Evolutionary conservation across 768 basidiomycete genomes (phyloP).

Genomic region (Lepiota brunneoincarnata): DNA sequence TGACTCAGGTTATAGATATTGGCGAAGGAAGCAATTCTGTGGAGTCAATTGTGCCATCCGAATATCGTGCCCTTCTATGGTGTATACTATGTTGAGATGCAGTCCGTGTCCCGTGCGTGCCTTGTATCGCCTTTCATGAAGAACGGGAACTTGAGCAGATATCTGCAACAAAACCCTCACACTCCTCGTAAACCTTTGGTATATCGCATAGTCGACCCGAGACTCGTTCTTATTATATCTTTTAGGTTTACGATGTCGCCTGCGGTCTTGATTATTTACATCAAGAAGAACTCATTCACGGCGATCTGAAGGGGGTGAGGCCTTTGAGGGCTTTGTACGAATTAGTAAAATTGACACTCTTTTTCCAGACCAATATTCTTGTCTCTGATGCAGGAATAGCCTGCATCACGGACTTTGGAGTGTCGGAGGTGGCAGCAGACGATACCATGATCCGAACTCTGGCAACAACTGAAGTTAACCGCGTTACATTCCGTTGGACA

Average conservation of each 20-base stretch:
- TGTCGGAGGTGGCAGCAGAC: slow-evolving; percentile 10
- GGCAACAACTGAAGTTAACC: background rate
- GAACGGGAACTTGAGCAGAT: slow-evolving; percentile 8
- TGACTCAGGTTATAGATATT: background rate
- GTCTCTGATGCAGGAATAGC: slow-evolving; percentile 10
- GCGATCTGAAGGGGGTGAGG: slow-evolving; percentile 20
- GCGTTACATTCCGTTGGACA: slow-evolving; percentile 16
- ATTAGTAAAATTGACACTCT: background rate
- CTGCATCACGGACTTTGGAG: slow-evolving; percentile 19
- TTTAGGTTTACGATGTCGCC: slow-evolving; percentile 14
- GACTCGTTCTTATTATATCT: too few species aligned
- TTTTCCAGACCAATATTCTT: slow-evolving; percentile 18
- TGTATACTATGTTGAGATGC: background rate
- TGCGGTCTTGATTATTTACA: slow-evolving; percentile 16
- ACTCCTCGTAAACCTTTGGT: background rate
- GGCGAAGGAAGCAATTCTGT: slow-evolving; percentile 9
- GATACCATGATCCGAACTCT: slow-evolving; percentile 6
- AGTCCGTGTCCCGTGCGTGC: background rate
- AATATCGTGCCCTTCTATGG: slow-evolving; percentile 8
- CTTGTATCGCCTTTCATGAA: slow-evolving; percentile 15
- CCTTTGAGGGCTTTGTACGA: too few species aligned
- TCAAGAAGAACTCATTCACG: slow-evolving; percentile 13
- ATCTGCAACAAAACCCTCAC: background rate
- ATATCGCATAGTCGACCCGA: background rate
- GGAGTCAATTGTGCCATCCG: slow-evolving; percentile 5